Conservation (phyloP, 2,329 filamentous ascomycete species). For the Capronia epimyces region DNA sequence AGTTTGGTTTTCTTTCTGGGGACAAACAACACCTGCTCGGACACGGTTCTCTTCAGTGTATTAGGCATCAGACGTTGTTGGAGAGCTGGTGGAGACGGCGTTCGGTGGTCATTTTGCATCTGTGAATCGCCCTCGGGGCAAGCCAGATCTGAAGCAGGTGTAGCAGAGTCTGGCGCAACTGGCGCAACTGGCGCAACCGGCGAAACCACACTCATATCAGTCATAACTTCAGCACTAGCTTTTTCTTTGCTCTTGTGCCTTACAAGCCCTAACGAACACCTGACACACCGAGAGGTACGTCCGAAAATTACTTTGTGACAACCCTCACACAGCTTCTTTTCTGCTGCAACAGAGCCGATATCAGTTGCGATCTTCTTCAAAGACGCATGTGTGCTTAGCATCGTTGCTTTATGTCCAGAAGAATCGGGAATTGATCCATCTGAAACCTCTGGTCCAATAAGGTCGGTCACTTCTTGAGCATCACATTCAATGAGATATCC, state of each 20-base stretch:
- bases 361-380: background rate
- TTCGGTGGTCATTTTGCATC: background rate
- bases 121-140: background rate
- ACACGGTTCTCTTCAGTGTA: constrained; percentile 2
- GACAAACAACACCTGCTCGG: constrained; percentile 5
- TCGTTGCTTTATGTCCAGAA: background rate
- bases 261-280: background rate
- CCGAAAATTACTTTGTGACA: constrained; percentile 6
- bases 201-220: background rate
- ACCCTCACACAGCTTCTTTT: background rate
- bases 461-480: constrained; percentile 88
- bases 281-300: background rate
- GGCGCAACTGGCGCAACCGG: background rate
- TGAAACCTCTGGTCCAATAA: constrained; percentile 56
- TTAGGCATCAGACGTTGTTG: background rate
- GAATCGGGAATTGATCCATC: background rate
- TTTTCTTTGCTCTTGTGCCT: background rate
- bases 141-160: background rate
- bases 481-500: constrained; percentile 97
- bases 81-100: background rate
- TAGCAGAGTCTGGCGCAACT: too few species aligned
- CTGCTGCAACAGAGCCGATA: background rate
- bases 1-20: constrained; percentile 3
- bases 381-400: background rate
- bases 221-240: background rate